Percentiles rank a stretch among this genome's conserved stretches.
Conservation (phyloP, 2,329 filamentous ascomycete species). For the Ceratocystis ficicola region DNA sequence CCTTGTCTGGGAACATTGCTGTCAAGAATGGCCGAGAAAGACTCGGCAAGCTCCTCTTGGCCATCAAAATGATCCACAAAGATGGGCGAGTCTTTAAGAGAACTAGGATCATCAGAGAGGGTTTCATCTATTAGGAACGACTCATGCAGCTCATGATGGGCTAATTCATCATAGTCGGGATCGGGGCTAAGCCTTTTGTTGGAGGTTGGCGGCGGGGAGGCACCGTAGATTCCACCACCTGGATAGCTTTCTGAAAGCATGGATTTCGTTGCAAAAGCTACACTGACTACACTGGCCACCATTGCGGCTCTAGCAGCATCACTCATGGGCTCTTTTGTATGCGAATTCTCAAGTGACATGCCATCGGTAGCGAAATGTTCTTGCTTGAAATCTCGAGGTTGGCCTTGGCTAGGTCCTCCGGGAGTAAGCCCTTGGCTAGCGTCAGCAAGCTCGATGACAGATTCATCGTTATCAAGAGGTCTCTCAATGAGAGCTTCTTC, state of each 20-base stretch:
- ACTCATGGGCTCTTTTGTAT: constrained; percentile 1
- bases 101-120: background rate
- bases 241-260: constrained; percentile 19
- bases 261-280: constrained; percentile 19
- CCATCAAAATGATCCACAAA: background rate
- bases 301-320: constrained; percentile 20
- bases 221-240: constrained; percentile 7
- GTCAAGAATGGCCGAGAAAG: constrained; percentile 23
- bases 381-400: background rate
- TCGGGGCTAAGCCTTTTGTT: constrained; percentile 7
- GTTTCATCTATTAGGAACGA: background rate
- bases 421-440: background rate
- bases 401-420: background rate
- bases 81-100: constrained; percentile 18
- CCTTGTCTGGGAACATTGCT: constrained; percentile 16
- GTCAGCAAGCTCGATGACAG: background rate
- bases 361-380: background rate
- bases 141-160: constrained; percentile 11
- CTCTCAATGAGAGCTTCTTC: background rate
- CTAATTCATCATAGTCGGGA: constrained; percentile 18
- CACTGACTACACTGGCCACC: constrained; percentile 20
- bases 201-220: background rate
- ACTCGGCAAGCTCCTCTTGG: constrained; percentile 23
- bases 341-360: background rate
- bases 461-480: background rate